Conservation (phyloP, 2,329 filamentous ascomycete genomes). For the Ploettnerulaceae sp. region DNA sequence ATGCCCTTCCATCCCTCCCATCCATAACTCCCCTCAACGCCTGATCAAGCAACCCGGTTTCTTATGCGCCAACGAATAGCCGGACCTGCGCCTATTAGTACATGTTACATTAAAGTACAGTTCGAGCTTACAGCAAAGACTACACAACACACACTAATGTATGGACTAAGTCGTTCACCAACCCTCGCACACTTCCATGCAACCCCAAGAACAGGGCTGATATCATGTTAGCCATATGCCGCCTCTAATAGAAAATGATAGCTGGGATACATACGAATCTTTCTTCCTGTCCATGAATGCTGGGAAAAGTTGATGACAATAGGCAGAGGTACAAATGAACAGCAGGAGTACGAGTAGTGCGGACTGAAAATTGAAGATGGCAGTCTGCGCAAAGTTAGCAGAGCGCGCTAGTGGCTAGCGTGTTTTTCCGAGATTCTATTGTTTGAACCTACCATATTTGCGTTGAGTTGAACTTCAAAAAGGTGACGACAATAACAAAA, state of each 20-base stretch:
- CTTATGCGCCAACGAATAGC: slow-evolving; percentile 33
- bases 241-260: neutral
- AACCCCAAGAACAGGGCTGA: slow-evolving; percentile 49
- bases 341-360: slow-evolving; percentile 91
- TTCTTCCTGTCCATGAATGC: slow-evolving; percentile 90
- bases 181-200: slow-evolving; percentile 96
- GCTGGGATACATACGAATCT: slow-evolving; percentile 60
- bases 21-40: slow-evolving; percentile 23
- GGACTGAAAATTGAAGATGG: slow-evolving; percentile 98
- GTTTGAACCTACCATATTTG: slow-evolving; percentile 13
- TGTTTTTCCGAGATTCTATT: neutral
- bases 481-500: neutral
- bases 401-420: neutral
- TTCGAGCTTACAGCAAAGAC: slow-evolving; percentile 77
- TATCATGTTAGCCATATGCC: slow-evolving; percentile 13
- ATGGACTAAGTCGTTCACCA: slow-evolving; percentile 88
- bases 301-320: slow-evolving; percentile 86
- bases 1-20: slow-evolving; percentile 5
- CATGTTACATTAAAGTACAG: neutral
- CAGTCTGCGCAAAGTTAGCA: slow-evolving; percentile 56
- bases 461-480: neutral
- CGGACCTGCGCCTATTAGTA: slow-evolving; percentile 28
- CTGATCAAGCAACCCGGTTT: slow-evolving; percentile 11
- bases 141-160: slow-evolving; percentile 89
- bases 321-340: slow-evolving; percentile 92